Base-by-base conservation (phyloP, 345 rosid species). In the Bruguiera sexangula region DNA sequence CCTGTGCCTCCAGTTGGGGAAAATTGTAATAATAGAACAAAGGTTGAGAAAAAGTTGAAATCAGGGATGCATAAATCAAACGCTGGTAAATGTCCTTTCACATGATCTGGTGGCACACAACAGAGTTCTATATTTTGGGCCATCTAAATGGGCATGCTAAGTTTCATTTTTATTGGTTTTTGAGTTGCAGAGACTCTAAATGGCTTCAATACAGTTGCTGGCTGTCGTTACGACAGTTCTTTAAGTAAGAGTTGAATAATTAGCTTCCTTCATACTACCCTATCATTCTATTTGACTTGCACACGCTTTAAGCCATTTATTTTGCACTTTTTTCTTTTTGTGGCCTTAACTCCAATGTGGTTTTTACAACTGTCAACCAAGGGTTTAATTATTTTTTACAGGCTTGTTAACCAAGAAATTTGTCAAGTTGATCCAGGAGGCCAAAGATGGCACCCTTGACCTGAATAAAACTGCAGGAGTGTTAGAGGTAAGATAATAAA, bases 361-460 rank as follows among this genome's bases (percentile, higher is more conserved):
- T 20, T 34, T 2, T 26, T 29, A 37, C 48, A 6, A 13, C 54
- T 1, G 18, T 34, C 55, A 36, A n/a, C 31, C 27, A 59, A 27
- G 21, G 65, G 27, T 50, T n/a, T 36, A 56, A 51, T 60, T 11
- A 27, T 60, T 67, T 1, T 61, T 74, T 43, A 46, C 80, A 90
- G 91, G 96, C 50, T 73, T 88, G 76, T 81, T 90, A 73, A 88
- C 92, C 30, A 85, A 80, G 81, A 86, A 87, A 54, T 90, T 88
- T 66, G 82, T 90, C 67, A 82, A 75, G 66, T 78, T 90, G 84
- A 79, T 85, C 69, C 85, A 83, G 48, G 89, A 84, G 71, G 88
- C 88, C 60, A 72, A 88, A 74, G 94, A 90, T 81, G 90, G 96
- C 60, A 85, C 87, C 55, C 94, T 90, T 75, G 92, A 90, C 80